Evolutionary conservation across 2,329 filamentous ascomycete species (phyloP).

Genomic region (Aspergillus fumigatiaffinis): DNA sequence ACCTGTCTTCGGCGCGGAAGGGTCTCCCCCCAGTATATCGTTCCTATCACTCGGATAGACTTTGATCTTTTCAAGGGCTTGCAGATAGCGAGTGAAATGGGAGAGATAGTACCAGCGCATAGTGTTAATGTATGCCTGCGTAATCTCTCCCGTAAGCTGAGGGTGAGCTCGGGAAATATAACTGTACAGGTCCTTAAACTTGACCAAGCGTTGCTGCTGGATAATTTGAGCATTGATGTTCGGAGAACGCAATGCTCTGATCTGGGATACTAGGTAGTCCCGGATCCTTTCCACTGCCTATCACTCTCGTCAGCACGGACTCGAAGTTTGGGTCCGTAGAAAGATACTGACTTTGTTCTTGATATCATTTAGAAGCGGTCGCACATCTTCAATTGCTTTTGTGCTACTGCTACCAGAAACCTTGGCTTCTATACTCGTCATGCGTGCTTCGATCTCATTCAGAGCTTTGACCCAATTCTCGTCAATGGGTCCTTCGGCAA

Average conservation of each 20-base stretch:
- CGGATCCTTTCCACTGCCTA: slow-evolving; percentile 88
- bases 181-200: slow-evolving; percentile 80
- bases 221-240: slow-evolving; percentile 97
- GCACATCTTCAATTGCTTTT: slow-evolving; percentile 78
- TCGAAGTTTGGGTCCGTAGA: not conserved
- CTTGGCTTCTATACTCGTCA: slow-evolving; percentile 66
- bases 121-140: slow-evolving; percentile 91
- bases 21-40: slow-evolving; percentile 78
- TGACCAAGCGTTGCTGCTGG: slow-evolving; percentile 85
- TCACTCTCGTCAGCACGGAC: slow-evolving; percentile 7
- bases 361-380: slow-evolving; percentile 78
- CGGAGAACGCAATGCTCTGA: slow-evolving; percentile 88
- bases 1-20: slow-evolving; percentile 60
- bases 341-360: slow-evolving; percentile 63
- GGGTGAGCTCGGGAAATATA: slow-evolving; percentile 82
- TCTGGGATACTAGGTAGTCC: slow-evolving; percentile 89
- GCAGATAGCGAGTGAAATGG: slow-evolving; percentile 84
- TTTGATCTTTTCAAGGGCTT: slow-evolving; percentile 78
- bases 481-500: slow-evolving; percentile 84
- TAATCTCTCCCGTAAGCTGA: slow-evolving; percentile 82
- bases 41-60: slow-evolving; percentile 77
- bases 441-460: slow-evolving; percentile 76
- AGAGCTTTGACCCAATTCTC: slow-evolving; percentile 82
- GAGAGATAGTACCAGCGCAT: slow-evolving; percentile 98
- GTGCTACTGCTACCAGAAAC: slow-evolving; percentile 57